Evolutionary conservation across 2,329 filamentous ascomycete species (phyloP), one percentile per base, ranked within the genome.

Genomic region (Xylariaceae sp.): DNA sequence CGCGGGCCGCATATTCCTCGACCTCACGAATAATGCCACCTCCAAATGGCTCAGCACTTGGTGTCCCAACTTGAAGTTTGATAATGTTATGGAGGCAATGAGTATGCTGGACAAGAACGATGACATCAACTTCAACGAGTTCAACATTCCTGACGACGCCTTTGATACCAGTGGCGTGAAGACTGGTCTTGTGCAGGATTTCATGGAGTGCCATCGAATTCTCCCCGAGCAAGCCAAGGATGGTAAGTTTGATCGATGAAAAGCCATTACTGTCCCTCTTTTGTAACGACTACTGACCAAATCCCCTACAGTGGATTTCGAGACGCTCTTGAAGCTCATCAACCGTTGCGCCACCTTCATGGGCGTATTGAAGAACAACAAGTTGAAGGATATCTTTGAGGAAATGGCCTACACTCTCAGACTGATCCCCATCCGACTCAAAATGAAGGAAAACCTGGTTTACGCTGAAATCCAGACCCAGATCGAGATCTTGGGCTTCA

Each of bases 1-100:
- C 15, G 59, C 59, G 6, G 64, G 51, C 7, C 15, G 58, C 0
- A 42, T 56, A 1, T 13, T 67, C 0, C 34, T 64, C 2, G 63
- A 66, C 8, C 39, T 67, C n/a, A 55, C 62, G 2, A 45, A 63
- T 30, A 64, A 69, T 9, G 67, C 64, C 11, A 56, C 47, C 5
- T 34, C 60, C 35, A 23, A 60, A 47, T 71, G 69, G 68, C 13
- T 67, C 7, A 30, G 53, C 1, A 61, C 54, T 39, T 69, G 66
- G 64, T 67, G 60, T 48, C 65, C 67, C 35, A 2, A 47, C 23
- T 61, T 65, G 57, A 44, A 61, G 5, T 53, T 63, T 8, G 7
- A 11, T 1, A 49, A 62, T 10, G 50, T 66, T 9, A 59, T 67
- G 15, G 49, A 58, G 15, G 42, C 17, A 1, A 60, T 64, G 18